These are phyloP conservation scores for apple (Malus domestica) DNA, from an alignment of 306 rosid species.

Conservation along the genomic window DNA sequence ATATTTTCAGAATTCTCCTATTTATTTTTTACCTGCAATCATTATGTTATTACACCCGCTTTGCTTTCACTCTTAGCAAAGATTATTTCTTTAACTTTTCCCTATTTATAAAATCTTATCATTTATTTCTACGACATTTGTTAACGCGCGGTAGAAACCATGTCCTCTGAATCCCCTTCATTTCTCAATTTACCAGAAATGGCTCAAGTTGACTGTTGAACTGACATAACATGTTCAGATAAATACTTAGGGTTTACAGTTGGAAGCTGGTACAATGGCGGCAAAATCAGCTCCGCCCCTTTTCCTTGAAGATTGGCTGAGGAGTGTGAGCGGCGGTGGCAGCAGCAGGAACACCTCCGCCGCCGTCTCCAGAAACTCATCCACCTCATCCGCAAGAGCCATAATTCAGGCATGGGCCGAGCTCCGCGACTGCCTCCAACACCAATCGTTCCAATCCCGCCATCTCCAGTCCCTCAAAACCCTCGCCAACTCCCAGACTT, in stretches of 20 bases:
- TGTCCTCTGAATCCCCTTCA: too few relatives aligned
- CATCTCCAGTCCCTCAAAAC: conserved; percentile 58
- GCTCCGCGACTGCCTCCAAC: conserved; percentile 54
- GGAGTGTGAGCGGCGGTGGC: conserved; percentile 32
- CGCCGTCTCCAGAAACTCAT: conserved; percentile 20
- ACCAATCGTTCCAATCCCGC: conserved; percentile 29
- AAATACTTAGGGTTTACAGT: neutral
- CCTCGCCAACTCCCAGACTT: conserved; percentile 52
- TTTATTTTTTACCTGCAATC: too few relatives aligned
- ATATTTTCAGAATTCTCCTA: too few relatives aligned
- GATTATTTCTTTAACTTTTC: too few relatives aligned
- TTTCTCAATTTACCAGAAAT: too few relatives aligned
- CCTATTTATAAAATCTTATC: too few relatives aligned
- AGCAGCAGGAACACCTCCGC: neutral
- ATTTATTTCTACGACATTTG: too few relatives aligned
- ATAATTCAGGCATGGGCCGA: conserved; percentile 76
- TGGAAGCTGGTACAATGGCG: conserved; percentile 28
- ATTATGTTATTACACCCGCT: too few relatives aligned
- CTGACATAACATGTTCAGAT: too few relatives aligned
- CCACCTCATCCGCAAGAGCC: conserved; percentile 56
- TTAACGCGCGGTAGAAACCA: too few relatives aligned
- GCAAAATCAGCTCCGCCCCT: conserved; percentile 32
- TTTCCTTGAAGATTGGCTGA: conserved; percentile 73
- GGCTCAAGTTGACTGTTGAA: too few relatives aligned
- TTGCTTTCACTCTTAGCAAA: too few relatives aligned